Evolutionary conservation across 2,329 filamentous ascomycete species (phyloP), one percentile per base, ranked within the genome.

Genomic region (Fusarium austroafricanum): DNA sequence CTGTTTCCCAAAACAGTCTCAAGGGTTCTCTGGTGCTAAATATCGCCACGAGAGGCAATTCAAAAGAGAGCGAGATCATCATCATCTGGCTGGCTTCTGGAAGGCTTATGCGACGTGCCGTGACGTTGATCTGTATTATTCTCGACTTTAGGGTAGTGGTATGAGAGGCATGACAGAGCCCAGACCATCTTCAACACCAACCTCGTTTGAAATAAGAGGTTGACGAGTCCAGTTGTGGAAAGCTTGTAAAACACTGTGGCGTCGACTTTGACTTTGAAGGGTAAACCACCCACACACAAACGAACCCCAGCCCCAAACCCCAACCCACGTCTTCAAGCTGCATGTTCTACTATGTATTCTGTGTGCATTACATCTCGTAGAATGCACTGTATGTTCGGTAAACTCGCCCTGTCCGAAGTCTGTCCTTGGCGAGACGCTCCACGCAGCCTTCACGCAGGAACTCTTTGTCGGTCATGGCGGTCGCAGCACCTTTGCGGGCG

Each of bases 381-480:
- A 31, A 12, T 56, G 35, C 52, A 59, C 35, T 61, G 55, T 57
- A 60, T 40, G 28, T 40, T 20, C 20, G 26, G 47, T 39, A 50
- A 58, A 54, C 37, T 69, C 66, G 61, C 61, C 45, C 40, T 66
- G 65, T 35, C 61, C 65, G 59, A 65, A 47, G 42, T 44, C 40
- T 37, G 43, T 62, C 29, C 62, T 67, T 56, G 51, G 65, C 59
- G 37, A 61, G 52, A 67, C 42, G 55, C 56, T 69, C 61, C 61
- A 71, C 61, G 65, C 68, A 69, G 50, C 68, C 65, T 45, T 68
- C 39, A 67, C 68, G 61, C 65, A 71, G 67, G 68, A 71, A 67
- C 68, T 72, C 53, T 57, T 68, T 63, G 47, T 58, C 54, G 54
- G 47, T 45, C 52, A 50, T 37, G 44, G 40, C 61, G 55, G 65